phyloP scores from a whole-genome alignment of 164 flowering plant species.

The Houttuynia cordata region DNA sequence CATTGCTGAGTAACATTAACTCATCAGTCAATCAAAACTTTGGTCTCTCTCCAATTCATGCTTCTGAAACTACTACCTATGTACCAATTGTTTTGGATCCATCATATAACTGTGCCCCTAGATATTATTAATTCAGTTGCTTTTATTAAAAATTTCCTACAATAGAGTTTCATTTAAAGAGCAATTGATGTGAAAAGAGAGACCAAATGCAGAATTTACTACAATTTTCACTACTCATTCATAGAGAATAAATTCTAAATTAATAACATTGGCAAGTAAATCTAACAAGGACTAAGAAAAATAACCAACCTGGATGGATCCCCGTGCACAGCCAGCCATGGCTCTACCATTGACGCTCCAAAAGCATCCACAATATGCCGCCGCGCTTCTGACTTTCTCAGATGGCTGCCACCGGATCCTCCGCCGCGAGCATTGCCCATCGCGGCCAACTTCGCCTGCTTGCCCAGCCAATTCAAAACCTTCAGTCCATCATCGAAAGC shows the following conservation, averaged over 20 bases:
- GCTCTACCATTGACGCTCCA: slow-evolving; percentile 94
- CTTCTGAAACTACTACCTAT: too few species aligned
- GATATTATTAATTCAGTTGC: too few species aligned
- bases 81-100: too few species aligned
- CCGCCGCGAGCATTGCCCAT: slow-evolving; percentile 30
- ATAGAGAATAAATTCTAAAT: too few species aligned
- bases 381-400: slow-evolving; percentile 35
- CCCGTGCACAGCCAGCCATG: slow-evolving; percentile 98
- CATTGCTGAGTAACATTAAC: too few species aligned
- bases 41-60: too few species aligned
- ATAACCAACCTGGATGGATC: slow-evolving; percentile 79
- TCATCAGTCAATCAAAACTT: too few species aligned
- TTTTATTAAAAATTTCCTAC: too few species aligned
- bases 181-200: too few species aligned
- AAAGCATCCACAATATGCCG: slow-evolving; percentile 63
- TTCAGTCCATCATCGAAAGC: slow-evolving; percentile 85
- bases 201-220: not conserved
- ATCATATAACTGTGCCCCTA: too few species aligned
- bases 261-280: not conserved
- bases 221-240: not conserved
- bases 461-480: slow-evolving; percentile 71
- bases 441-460: slow-evolving; percentile 70
- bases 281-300: not conserved
- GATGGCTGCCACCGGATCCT: slow-evolving; percentile 17
- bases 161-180: too few species aligned